Evolutionary conservation across 495 filamentous ascomycete species (phyloP).

Genomic region (Tuber brumale): DNA sequence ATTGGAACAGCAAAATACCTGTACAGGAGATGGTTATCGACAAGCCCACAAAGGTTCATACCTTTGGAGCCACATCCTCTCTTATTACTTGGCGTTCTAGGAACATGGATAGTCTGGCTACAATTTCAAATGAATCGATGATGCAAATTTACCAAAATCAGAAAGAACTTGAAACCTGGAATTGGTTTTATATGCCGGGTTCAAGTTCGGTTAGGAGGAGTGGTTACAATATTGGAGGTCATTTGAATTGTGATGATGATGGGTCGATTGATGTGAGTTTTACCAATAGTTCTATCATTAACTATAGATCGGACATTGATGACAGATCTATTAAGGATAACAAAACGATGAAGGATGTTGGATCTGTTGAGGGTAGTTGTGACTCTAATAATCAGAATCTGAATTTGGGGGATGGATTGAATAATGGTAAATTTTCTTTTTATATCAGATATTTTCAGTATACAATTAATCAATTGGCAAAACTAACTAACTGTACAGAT

Average conservation of each 20-base stretch:
- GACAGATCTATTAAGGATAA: not conserved
- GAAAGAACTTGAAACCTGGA: not conserved
- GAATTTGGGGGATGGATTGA: not conserved
- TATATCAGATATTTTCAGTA: too few species aligned
- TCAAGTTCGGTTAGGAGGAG: constrained; percentile 18
- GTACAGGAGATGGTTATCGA: not conserved
- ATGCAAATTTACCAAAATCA: too few species aligned
- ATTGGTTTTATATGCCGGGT: not conserved
- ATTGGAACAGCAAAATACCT: not conserved
- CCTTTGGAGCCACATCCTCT: not conserved
- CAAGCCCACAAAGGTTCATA: not conserved
- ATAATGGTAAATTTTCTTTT: constrained; percentile 6
- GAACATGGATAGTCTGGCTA: too few species aligned
- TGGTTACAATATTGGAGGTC: constrained; percentile 9
- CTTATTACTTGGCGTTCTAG: too few species aligned
- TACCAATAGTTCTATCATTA: not conserved
- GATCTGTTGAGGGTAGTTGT: not conserved
- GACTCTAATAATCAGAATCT: too few species aligned
- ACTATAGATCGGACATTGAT: not conserved
- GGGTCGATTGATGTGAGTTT: not conserved
- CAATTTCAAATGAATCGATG: not conserved
- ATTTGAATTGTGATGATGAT: not conserved
- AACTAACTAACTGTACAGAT: constrained; percentile 7
- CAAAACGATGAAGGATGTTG: not conserved
- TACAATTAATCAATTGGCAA: not conserved